A percentile compares a stretch with the other conserved stretches of the same genome.
phyloP scores from a whole-genome alignment of 495 filamentous ascomycete species.

The Geopyxis carbonaria region DNA sequence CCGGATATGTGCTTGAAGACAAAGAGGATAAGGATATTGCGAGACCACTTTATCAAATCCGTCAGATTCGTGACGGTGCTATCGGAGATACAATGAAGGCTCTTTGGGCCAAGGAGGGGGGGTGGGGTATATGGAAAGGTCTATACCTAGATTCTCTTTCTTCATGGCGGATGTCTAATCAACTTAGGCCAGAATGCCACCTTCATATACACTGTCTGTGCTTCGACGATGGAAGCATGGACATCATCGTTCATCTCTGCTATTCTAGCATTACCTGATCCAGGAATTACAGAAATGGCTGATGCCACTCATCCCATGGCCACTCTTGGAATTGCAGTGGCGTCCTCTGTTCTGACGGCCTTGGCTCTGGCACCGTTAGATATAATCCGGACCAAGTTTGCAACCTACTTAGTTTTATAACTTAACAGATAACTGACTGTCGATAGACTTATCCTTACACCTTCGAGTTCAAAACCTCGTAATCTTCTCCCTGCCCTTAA shows the following conservation, averaged over 20 bases:
- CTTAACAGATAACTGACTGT: slow-evolving; percentile 8
- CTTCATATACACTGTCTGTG: slow-evolving; percentile 19
- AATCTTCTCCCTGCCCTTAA: slow-evolving; percentile 58
- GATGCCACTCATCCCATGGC: slow-evolving; percentile 20
- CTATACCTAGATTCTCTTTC: slow-evolving; percentile 13
- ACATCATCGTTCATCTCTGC: slow-evolving; percentile 20
- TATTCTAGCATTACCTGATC: slow-evolving; percentile 20
- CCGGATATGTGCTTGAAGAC: slow-evolving; percentile 30
- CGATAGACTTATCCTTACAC: slow-evolving; percentile 55
- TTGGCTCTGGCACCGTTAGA: slow-evolving; percentile 73
- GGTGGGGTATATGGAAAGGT: slow-evolving; percentile 91
- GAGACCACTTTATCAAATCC: slow-evolving; percentile 21
- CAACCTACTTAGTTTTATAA: slow-evolving; percentile 9
- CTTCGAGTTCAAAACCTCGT: slow-evolving; percentile 51
- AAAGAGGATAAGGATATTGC: slow-evolving; percentile 14
- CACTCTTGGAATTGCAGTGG: slow-evolving; percentile 54
- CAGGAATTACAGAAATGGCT: slow-evolving; percentile 19
- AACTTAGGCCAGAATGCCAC: slow-evolving; percentile 18
- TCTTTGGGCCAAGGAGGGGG: slow-evolving; percentile 74
- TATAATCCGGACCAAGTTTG: slow-evolving; percentile 64
- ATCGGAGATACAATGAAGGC: slow-evolving; percentile 21
- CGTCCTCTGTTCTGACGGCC: slow-evolving; percentile 63
- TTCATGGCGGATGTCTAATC: background rate
- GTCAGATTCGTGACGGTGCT: slow-evolving; percentile 5
- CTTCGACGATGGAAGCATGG: slow-evolving; percentile 21